Base-by-base conservation (phyloP, 192 early-diverging fungal species). In the Gigaspora rosea region DNA sequence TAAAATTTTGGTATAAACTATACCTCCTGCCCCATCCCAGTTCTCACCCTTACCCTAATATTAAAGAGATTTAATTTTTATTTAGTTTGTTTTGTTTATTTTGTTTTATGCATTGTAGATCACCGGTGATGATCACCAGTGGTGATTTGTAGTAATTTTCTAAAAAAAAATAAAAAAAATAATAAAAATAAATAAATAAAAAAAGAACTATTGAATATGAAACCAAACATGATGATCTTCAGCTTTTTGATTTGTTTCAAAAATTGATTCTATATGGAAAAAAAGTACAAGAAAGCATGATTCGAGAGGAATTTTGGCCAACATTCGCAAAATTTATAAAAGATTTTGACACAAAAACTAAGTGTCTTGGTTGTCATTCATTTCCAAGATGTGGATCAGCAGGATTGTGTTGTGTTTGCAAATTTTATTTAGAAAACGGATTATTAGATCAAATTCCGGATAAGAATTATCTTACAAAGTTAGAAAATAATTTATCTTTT, bases 391-490 rank as follows among this genome's bases (percentile, higher is more conserved):
- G 41, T 20, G 48, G 18, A 48, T 35, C 46, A 6, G 48, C 8
- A 48, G n/a, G n/a, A 9, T 18, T 67, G 46, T 67, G n/a, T 67
- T 6, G 8, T 2, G 1, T 67, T 13, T 67, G 47, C 3, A 4
- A 3, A 20, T 67, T 67, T 48, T 67, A 67, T 49, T 7, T 67
- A 9, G 65, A 67, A 13, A 67, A 67, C 48, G 0, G 65, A 20
- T 2, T 67, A 1, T 33, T 20, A 22, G 8, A 48, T 8, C 46
- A 49, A 67, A 67, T 67, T 67, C 18, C 48, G 46, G 41, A 67
- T 67, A 49, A 67, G 9, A 67, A 67, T 67, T 67, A 67, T 67
- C 46, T 13, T 13, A 2, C 65, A 49, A 67, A 67, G 20, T 33
- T 15, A 33, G 3, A 67, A 67, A 8, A 2, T n/a, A 48, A 6